These are phyloP conservation scores for Diaporthe aspalathi DNA, from an alignment of 2,329 filamentous ascomycete species.

Conservation along the genomic window DNA sequence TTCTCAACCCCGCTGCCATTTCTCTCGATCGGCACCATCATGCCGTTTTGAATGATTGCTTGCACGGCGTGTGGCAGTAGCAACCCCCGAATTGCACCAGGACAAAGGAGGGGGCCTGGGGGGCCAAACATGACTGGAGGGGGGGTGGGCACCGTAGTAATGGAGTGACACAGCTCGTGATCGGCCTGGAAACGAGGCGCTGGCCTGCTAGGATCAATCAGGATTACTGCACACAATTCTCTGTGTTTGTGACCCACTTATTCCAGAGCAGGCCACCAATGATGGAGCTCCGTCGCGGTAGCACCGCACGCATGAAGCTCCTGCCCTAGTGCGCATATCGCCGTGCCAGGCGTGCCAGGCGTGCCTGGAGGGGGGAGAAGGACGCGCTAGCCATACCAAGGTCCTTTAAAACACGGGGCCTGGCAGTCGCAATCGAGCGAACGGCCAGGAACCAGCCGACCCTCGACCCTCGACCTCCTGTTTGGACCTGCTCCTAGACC, in stretches of 20 bases:
- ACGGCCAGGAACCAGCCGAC: not conserved
- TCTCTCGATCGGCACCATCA: not conserved
- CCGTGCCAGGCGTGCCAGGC: constrained; percentile 6
- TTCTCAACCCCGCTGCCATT: no score
- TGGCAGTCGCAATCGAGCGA: constrained; percentile 18
- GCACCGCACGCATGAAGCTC: no score
- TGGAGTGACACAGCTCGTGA: not conserved
- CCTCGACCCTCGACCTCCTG: constrained; percentile 10
- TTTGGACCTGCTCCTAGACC: constrained; percentile 16
- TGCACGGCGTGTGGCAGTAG: not conserved
- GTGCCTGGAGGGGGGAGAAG: not conserved
- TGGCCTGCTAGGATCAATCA: not conserved
- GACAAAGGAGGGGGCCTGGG: not conserved
- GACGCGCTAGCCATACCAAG: constrained; percentile 28
- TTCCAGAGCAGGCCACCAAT: not conserved
- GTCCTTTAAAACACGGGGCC: constrained; percentile 29
- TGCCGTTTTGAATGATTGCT: not conserved
- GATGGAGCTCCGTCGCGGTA: constrained; percentile 14
- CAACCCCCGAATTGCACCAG: not conserved
- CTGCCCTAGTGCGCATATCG: no score
- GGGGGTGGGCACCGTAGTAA: no score
- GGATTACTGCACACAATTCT: not conserved
- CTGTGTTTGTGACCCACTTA: constrained; percentile 16
- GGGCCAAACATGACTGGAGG: no score
- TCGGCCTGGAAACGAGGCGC: not conserved